Percentiles rank a stretch among this genome's conserved stretches.
phyloP scores from a whole-genome alignment of 1,284 basidiomycete genomes.

The Pseudozyma sp. region DNA sequence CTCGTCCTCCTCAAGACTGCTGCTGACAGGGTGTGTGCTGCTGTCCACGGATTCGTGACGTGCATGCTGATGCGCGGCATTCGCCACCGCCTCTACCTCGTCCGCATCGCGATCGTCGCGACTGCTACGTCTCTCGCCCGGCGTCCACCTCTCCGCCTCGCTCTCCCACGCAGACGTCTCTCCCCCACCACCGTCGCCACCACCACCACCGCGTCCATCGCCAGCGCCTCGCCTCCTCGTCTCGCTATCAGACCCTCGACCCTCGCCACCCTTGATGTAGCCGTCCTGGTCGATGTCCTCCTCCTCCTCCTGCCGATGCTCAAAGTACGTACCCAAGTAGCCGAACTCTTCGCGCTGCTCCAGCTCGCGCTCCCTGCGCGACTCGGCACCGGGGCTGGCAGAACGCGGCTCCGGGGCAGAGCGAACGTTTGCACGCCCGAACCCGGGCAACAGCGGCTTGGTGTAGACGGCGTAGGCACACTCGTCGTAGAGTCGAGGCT shows the following conservation, averaged over 20 bases:
- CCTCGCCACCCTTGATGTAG: slow-evolving; percentile 65
- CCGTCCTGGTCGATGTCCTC: slow-evolving; percentile 65
- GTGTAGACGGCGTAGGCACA: slow-evolving; percentile 93
- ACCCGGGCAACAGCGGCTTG: slow-evolving; percentile 88
- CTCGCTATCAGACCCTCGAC: slow-evolving; percentile 50
- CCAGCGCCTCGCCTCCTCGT: slow-evolving; percentile 28
- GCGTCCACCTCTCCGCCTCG: slow-evolving; percentile 48
- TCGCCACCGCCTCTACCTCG: slow-evolving; percentile 3
- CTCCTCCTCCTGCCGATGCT: slow-evolving; percentile 56
- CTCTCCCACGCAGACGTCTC: slow-evolving; percentile 56
- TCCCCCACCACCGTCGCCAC: slow-evolving; percentile 31
- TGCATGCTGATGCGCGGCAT: slow-evolving; percentile 20
- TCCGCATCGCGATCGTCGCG: slow-evolving; percentile 28
- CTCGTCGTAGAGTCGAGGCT: slow-evolving; percentile 89
- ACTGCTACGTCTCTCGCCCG: slow-evolving; percentile 18
- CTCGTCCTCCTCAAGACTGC: slow-evolving; percentile 47
- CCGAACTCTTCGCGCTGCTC: slow-evolving; percentile 90
- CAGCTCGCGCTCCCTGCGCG: slow-evolving; percentile 75
- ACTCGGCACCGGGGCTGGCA: slow-evolving; percentile 75
- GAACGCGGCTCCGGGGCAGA: slow-evolving; percentile 76
- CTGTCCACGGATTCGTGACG: slow-evolving; percentile 20
- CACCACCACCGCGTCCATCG: slow-evolving; percentile 20
- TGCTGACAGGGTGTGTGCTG: slow-evolving; percentile 24
- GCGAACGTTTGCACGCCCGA: slow-evolving; percentile 84
- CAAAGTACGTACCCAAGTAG: slow-evolving; percentile 76